A percentile compares a stretch with the other conserved stretches of the same genome.
Conservation (phyloP, 345 rosid genomes). For the Salix suchowensis region DNA sequence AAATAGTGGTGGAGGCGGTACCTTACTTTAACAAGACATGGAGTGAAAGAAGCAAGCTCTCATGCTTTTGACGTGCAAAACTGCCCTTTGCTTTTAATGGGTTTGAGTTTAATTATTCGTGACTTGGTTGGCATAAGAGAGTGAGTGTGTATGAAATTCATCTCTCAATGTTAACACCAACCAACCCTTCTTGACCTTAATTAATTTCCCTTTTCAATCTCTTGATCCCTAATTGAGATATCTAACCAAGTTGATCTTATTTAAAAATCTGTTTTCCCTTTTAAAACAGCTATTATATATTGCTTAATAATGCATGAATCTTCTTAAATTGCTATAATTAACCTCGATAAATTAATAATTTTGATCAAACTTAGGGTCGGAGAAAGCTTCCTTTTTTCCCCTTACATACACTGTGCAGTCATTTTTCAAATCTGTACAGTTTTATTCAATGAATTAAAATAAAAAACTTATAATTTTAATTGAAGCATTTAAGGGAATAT, state of each 20-base stretch:
- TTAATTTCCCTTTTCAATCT: no score
- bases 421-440: background rate
- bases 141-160: constrained; percentile 7
- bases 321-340: no score
- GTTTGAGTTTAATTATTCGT: constrained; percentile 19
- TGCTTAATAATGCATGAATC: no score
- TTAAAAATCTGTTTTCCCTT: background rate
- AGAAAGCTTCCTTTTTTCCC: no score
- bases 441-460: background rate
- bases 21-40: constrained; percentile 33
- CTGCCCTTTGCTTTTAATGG: constrained; percentile 22
- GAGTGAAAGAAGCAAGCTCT: constrained; percentile 21
- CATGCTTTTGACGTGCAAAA: constrained; percentile 36
- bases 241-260: background rate
- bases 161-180: background rate
- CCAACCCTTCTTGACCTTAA: background rate
- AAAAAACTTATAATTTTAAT: background rate
- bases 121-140: constrained; percentile 13
- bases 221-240: background rate
- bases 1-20: constrained; percentile 2
- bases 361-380: no score
- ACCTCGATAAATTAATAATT: no score
- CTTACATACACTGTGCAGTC: background rate
- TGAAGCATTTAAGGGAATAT: background rate
- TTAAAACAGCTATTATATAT: no score